Base-by-base conservation (phyloP, 129 eudicot genomes). In the Flaveria sonorensis region DNA sequence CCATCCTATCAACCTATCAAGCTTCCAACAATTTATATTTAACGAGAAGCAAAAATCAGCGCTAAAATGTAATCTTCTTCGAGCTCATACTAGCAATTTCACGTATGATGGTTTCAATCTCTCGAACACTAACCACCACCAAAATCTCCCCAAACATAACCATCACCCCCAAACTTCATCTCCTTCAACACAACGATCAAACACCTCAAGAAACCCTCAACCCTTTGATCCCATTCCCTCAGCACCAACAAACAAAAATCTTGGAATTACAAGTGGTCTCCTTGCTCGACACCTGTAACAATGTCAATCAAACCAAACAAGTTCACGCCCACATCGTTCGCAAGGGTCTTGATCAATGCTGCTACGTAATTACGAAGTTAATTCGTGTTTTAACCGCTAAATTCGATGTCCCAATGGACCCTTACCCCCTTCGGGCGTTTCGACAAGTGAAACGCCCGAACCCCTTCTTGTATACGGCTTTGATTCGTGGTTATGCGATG, bases 401-500 rank as follows among this genome's bases (percentile, higher is more conserved):
- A 40, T 50, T 88, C 19, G 63, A 78, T 11, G 82, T 81, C 43
- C 86, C 93, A 2, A 75, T 83, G 78, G 85, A 86, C 71, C 80
- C 87, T 12, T 92, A 92, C 76, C 87, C 90, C 2, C 72, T 24
- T 28, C 64, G 68, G 18, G 59, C 82, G 1, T 89, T 89, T 39
- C 51, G 83, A 21, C 93, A 86, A 57, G 92, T 92, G 21, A 76
- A 67, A n/a, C 53, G 43, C 61, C 89, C 86, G 2, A 89, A 92
- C 83, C 83, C 90, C 2, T 92, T 92, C 75, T 80, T 86, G 10
- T 92, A 81, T 70, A 89, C 96, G 12, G 88, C 98, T 56, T 47
- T 92, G 6, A 84, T 92, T 16, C 89, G 93, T 7, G 98, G 98
- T 9, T 86, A 81, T 48, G 42, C 80, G 12, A 19, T 71, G 23